These are phyloP conservation scores for Aethionema arabicum DNA, from an alignment of 345 rosid genomes.

Conservation along the genomic window DNA sequence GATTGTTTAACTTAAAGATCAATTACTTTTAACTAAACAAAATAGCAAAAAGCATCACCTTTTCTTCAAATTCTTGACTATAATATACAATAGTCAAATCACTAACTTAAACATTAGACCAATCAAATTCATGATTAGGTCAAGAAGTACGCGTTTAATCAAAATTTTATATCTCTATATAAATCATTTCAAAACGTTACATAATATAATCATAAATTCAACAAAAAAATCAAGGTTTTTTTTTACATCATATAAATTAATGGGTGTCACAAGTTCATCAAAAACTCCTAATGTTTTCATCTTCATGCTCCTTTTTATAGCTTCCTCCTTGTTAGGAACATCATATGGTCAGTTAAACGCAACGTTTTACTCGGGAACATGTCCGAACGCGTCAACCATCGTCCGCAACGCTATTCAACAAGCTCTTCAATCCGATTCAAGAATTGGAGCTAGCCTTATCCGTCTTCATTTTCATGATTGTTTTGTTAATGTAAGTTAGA, in stretches of 20 bases:
- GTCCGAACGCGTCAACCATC: slow-evolving; percentile 63
- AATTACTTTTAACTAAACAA: not conserved
- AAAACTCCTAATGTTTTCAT: slow-evolving; percentile 11
- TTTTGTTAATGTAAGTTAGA: slow-evolving; percentile 55
- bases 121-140: too few species aligned
- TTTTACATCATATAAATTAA: not conserved
- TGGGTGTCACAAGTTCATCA: slow-evolving; percentile 25
- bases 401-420: slow-evolving; percentile 54
- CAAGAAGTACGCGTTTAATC: too few species aligned
- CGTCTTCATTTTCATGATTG: slow-evolving; percentile 92
- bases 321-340: slow-evolving; percentile 19
- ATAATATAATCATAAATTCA: slow-evolving; percentile 11
- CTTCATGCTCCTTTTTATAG: slow-evolving; percentile 22
- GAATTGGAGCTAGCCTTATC: slow-evolving; percentile 71
- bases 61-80: slow-evolving; percentile 27
- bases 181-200: too few species aligned
- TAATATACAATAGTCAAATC: slow-evolving; percentile 10
- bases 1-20: not conserved
- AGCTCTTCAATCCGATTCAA: slow-evolving; percentile 57
- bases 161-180: too few species aligned
- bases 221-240: slow-evolving; percentile 3
- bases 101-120: too few species aligned
- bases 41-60: not conserved
- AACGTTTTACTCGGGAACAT: slow-evolving; percentile 54
- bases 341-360: slow-evolving; percentile 47